Base-by-base conservation (phyloP, 2,329 filamentous ascomycete species). In the Neofusicoccum ribis region DNA sequence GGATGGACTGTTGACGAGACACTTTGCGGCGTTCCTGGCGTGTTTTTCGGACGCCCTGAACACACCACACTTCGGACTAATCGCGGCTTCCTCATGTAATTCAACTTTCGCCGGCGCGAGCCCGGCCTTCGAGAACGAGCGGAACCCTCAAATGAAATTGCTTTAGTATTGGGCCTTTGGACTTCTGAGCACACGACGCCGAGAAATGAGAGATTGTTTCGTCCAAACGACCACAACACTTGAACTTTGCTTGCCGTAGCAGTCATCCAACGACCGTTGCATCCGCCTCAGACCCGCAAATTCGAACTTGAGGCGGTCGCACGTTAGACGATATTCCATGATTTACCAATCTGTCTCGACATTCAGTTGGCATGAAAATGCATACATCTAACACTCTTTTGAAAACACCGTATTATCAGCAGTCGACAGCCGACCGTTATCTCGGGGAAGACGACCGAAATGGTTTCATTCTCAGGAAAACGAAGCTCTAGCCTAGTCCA, bases 1-100 rank as follows among this genome's bases (percentile, higher is more conserved):
- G 50, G 61, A 56, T 60, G 56, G 56, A 60, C 56, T 60, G 27
- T 47, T 60, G 56, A 60, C 56, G 56, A 60, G 56, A 60, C 56
- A 11, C 17, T 20, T 60, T 31, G 43, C 56, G 56, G 56, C 56
- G 56, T 60, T 60, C 56, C 56, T 60, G 56, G 56, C 56, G 56
- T 47, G 56, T 15, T 37, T 31, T 60, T 60, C 27, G 17, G n/a
- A 60, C 56, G 56, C 56, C 20, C 43, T 31, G 27, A 47, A 47
- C 41, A 47, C 54, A 44, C 27, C 41, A 60, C 27, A 36, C 43
- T 14, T 60, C 56, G 41, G 43, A 47, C 23, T 41, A 37, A 60
- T 37, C 41, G 41, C 56, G 37, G 56, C 41, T 47, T 47, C 52
- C 37, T 56, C 56, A 60, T 60, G 56, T 60, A 60, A 20, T 60